Evolutionary conservation across 1,284 basidiomycete species (phyloP).

Genomic region (Peniophora sp.): DNA sequence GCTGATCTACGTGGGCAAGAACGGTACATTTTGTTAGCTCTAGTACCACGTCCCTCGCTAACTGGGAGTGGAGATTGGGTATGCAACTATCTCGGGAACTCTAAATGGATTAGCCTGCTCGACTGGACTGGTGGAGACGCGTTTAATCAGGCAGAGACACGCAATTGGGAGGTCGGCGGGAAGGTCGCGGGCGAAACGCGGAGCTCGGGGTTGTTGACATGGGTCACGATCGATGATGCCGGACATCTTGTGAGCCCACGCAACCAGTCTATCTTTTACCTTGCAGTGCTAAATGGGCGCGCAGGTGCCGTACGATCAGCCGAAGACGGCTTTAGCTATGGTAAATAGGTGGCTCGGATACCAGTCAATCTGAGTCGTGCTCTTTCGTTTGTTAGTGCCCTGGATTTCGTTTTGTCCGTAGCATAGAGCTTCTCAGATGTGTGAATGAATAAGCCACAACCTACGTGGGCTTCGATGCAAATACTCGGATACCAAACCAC

Average conservation of each 20-base stretch:
- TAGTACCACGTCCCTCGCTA: too few species aligned
- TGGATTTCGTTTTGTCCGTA: too few species aligned
- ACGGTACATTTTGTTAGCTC: conserved; percentile 20
- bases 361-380: too few species aligned
- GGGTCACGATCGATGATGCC: conserved; percentile 55
- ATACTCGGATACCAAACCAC: too few species aligned
- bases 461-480: too few species aligned
- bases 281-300: conserved; percentile 15
- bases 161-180: conserved; percentile 52
- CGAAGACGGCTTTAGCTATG: conserved; percentile 47
- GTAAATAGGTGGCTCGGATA: conserved; percentile 50
- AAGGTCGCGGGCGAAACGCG: conserved; percentile 57
- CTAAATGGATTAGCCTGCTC: conserved; percentile 64
- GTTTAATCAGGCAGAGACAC: conserved; percentile 44
- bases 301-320: conserved; percentile 63
- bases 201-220: conserved; percentile 53
- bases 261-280: conserved; percentile 10
- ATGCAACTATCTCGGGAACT: conserved; percentile 74
- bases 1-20: conserved; percentile 71
- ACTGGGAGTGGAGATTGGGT: conserved; percentile 60
- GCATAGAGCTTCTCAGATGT: too few species aligned
- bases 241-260: conserved; percentile 66
- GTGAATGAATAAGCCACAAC: too few species aligned
- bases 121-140: conserved; percentile 56
- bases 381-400: too few species aligned